Evolutionary conservation across 805 yeast genomes (phyloP).

Genomic region (Pichia cephalocereana): DNA sequence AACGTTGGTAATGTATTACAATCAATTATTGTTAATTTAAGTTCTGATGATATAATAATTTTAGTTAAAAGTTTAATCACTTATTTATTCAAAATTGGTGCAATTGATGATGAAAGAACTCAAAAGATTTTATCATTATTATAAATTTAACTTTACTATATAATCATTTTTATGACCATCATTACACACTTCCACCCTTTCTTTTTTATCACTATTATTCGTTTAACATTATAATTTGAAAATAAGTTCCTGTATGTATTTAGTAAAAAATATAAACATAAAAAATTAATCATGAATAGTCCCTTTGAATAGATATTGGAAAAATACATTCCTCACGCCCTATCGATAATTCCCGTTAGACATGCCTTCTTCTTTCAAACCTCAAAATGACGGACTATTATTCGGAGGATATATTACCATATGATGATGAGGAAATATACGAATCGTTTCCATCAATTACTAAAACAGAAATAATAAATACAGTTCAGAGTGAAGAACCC

Average conservation of each 20-base stretch:
- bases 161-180: no score
- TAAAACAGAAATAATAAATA: background rate
- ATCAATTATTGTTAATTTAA: conserved; percentile 60
- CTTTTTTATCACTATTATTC: no score
- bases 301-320: no score
- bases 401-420: conserved; percentile 18
- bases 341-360: no score
- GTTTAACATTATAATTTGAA: no score
- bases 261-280: no score
- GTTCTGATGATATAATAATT: conserved; percentile 53
- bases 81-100: conserved; percentile 39
- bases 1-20: conserved; percentile 72
- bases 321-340: no score
- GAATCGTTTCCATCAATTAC: conserved; percentile 9
- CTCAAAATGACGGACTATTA: conserved; percentile 14
- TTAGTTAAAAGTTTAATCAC: conserved; percentile 50
- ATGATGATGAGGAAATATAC: conserved; percentile 15
- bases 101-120: conserved; percentile 28
- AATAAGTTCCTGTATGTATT: no score
- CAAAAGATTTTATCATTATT: conserved; percentile 19
- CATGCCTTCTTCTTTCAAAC: no score
- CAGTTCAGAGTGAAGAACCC: background rate
- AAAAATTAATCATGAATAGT: no score
- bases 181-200: no score
- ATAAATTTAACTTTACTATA: no score